Conservation (phyloP, 352 stramenopile genomes). For the Hyaloperonospora brassicae region DNA sequence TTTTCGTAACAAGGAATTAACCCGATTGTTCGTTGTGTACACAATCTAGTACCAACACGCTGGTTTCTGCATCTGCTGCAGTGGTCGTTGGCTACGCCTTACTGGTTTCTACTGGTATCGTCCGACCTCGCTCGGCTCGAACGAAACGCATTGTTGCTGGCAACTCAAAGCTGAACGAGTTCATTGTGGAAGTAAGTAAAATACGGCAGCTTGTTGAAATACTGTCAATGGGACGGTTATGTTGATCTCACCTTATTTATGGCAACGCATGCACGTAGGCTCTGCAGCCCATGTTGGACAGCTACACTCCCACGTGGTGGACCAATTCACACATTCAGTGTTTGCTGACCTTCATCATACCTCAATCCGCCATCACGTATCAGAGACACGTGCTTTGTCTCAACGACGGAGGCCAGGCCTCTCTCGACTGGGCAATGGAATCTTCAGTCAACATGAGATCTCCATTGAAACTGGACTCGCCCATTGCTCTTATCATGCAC, state of each 20-base stretch:
- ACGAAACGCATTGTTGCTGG: constrained; percentile 52
- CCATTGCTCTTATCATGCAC: constrained; percentile 61
- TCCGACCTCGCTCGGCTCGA: constrained; percentile 4
- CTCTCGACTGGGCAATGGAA: constrained; percentile 61
- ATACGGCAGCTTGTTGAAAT: constrained; percentile 5
- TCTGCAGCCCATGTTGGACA: constrained; percentile 41
- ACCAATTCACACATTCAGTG: constrained; percentile 68
- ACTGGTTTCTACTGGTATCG: constrained; percentile 17
- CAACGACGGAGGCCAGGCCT: constrained; percentile 53
- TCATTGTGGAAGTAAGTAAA: constrained; percentile 41
- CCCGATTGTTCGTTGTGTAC: constrained; percentile 3
- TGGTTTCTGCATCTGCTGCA: constrained; percentile 20
- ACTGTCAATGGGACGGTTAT: not conserved
- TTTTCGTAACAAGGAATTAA: constrained; percentile 3
- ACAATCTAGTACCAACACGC: constrained; percentile 11
- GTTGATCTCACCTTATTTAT: constrained; percentile 7
- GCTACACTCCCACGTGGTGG: constrained; percentile 67
- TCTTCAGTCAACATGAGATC: constrained; percentile 13
- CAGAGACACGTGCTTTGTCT: constrained; percentile 49
- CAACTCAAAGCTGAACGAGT: constrained; percentile 59
- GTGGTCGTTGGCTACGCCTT: constrained; percentile 30
- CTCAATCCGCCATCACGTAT: constrained; percentile 47
- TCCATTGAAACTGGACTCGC: constrained; percentile 24
- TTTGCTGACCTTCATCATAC: constrained; percentile 63
- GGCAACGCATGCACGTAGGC: constrained; percentile 18